phyloP scores from a whole-genome alignment of 2,329 filamentous ascomycete species.

The Zarea fungicola region DNA sequence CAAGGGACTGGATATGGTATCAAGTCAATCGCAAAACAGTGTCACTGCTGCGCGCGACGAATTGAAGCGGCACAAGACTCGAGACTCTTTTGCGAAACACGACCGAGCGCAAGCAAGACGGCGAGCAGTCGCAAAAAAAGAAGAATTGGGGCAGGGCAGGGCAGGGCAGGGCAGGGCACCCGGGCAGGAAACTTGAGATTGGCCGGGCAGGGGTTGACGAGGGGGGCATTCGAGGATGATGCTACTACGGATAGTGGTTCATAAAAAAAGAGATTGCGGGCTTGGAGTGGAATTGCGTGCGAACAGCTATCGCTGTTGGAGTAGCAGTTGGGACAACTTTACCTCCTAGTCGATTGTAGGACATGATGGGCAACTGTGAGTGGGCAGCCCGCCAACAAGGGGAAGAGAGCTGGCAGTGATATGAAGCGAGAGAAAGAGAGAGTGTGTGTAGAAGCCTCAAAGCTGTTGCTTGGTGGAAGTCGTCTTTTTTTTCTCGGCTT shows the following conservation, averaged over 20 bases:
- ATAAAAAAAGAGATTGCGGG: conserved; percentile 1
- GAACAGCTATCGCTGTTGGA: no score
- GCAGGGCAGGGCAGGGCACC: no score
- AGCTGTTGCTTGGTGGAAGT: background rate
- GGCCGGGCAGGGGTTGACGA: conserved; percentile 2
- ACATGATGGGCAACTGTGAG: conserved; percentile 1
- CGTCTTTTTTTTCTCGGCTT: background rate
- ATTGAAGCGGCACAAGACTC: background rate
- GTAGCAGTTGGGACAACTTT: no score
- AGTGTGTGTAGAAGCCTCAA: background rate
- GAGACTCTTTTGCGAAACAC: background rate
- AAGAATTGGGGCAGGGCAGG: background rate
- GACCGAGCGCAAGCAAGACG: background rate
- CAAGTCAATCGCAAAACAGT: background rate
- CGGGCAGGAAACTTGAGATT: background rate
- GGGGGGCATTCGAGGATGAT: background rate
- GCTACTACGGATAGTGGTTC: background rate
- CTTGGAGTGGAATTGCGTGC: background rate
- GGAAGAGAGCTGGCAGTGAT: background rate
- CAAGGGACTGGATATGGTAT: background rate
- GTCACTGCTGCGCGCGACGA: background rate
- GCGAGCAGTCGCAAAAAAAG: background rate
- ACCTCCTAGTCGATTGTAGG: background rate
- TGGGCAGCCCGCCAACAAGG: no score
- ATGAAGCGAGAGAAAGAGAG: background rate